Percentiles rank a stretch among this genome's conserved stretches.
These are phyloP conservation scores for Wickerhamiella occidentalis DNA, from an alignment of 805 yeast genomes.

Conservation along the genomic window DNA sequence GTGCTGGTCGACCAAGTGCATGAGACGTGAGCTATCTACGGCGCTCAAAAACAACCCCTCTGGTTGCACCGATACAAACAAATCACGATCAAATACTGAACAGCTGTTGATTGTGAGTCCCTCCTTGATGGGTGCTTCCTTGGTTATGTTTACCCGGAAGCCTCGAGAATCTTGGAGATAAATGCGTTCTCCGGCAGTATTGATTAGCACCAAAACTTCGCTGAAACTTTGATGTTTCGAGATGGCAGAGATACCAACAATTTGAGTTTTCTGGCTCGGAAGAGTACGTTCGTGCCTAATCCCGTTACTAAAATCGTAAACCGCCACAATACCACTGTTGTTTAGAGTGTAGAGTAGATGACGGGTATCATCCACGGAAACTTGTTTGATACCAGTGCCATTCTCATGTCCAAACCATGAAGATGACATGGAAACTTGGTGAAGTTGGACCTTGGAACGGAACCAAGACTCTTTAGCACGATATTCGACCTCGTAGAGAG, in stretches of 20 bases:
- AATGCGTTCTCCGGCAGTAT: conserved; percentile 18
- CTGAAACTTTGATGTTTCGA: conserved; percentile 6
- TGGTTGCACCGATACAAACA: conserved; percentile 36
- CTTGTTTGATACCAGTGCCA: conserved; percentile 45
- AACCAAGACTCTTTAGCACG: conserved; percentile 79
- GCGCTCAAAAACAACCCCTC: conserved; percentile 56
- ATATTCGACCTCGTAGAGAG: conserved; percentile 81
- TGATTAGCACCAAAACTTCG: conserved; percentile 17
- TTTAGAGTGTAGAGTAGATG: conserved; percentile 59
- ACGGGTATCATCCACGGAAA: conserved; percentile 67
- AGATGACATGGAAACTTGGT: conserved; percentile 22
- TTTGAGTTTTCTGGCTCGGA: neutral
- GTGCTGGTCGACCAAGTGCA: conserved; percentile 47
- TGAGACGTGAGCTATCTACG: conserved; percentile 66
- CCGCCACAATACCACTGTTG: neutral
- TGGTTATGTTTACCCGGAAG: neutral
- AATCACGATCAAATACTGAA: conserved; percentile 29
- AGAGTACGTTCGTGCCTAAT: conserved; percentile 1
- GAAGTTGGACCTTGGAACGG: conserved; percentile 51
- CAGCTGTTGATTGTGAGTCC: neutral
- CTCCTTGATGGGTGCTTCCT: conserved; percentile 1
- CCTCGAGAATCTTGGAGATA: conserved; percentile 14
- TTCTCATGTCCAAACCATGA: conserved; percentile 26
- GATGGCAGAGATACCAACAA: conserved; percentile 18
- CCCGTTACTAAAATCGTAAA: conserved; percentile 5